Conservation (phyloP, 495 filamentous ascomycete genomes). For the Xeromyces bisporus region DNA sequence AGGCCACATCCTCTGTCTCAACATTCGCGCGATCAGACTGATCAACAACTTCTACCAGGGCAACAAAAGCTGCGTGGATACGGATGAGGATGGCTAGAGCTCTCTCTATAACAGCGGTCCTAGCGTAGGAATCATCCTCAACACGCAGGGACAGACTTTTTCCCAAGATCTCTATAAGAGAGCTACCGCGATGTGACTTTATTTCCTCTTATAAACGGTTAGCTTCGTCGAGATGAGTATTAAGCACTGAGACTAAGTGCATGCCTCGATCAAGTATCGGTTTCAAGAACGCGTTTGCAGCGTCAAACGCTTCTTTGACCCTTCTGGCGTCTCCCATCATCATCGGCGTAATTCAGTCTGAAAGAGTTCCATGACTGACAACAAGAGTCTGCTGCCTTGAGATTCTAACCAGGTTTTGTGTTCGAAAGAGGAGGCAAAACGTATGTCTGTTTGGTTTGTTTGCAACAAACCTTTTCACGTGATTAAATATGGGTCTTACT, state of each 20-base stretch:
- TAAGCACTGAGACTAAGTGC: constrained; percentile 8
- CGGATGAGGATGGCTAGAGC: constrained; percentile 21
- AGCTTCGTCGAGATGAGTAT: constrained; percentile 8
- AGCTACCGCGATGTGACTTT: constrained; percentile 17
- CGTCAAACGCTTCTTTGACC: constrained; percentile 17
- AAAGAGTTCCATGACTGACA: neutral
- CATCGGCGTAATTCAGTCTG: neutral
- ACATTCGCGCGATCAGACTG: neutral
- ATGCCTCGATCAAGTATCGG: constrained; percentile 30
- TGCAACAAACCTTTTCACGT: too few relatives aligned
- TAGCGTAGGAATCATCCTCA: constrained; percentile 5
- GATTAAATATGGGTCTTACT: neutral
- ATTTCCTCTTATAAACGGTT: constrained; percentile 24
- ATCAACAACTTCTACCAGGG: constrained; percentile 9
- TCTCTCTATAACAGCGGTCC: constrained; percentile 15
- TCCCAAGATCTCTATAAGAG: constrained; percentile 23
- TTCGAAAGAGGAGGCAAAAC: constrained; percentile 1
- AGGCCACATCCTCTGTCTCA: constrained; percentile 11
- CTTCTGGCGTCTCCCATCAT: constrained; percentile 16
- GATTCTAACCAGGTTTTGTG: too few relatives aligned
- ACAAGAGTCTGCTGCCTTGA: neutral
- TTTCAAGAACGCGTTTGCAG: constrained; percentile 23
- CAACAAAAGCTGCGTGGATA: constrained; percentile 24
- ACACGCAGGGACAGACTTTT: neutral
- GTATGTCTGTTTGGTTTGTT: neutral